A percentile compares a stretch with the other conserved stretches of the same genome.
Conservation (phyloP, 306 rosid species). For the Vachellia collinsii region DNA sequence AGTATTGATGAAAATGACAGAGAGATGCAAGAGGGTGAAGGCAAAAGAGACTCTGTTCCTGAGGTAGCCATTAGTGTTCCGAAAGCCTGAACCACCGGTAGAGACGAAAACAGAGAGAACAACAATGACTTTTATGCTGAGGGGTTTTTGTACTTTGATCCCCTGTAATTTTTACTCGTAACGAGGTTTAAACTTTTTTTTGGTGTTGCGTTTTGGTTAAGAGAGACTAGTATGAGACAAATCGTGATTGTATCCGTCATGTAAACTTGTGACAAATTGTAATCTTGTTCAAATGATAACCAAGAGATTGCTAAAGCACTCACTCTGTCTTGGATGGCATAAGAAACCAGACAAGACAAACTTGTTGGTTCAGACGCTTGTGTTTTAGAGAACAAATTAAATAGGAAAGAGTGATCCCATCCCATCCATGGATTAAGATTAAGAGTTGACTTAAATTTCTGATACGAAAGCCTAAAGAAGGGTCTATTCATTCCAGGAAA, state of each 20-base stretch:
- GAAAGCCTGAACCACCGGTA: conserved; percentile 36
- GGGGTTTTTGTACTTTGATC: conserved; percentile 38
- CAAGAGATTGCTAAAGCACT: neutral
- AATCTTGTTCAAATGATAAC: neutral
- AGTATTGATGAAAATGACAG: conserved; percentile 46
- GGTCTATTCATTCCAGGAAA: neutral
- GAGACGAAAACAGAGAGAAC: conserved; percentile 4
- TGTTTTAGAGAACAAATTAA: neutral
- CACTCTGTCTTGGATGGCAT: neutral
- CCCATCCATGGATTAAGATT: neutral
- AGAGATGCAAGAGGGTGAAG: conserved; percentile 55
- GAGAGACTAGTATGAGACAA: conserved; percentile 39
- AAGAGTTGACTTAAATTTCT: neutral
- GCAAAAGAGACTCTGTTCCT: conserved; percentile 27
- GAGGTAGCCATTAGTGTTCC: conserved; percentile 39
- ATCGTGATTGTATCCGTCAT: conserved; percentile 32
- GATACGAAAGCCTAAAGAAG: no score
- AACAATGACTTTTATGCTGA: conserved; percentile 34
- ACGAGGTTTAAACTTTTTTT: conserved; percentile 12
- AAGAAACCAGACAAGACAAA: neutral
- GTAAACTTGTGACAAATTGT: conserved; percentile 43
- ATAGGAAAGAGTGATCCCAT: neutral
- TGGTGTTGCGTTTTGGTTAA: conserved; percentile 17
- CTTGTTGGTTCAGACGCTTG: neutral
- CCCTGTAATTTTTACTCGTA: neutral